Evolutionary conservation across 2,329 filamentous ascomycete genomes (phyloP), one percentile per base, ranked within the genome.

Genomic region (Colletotrichum tanaceti): DNA sequence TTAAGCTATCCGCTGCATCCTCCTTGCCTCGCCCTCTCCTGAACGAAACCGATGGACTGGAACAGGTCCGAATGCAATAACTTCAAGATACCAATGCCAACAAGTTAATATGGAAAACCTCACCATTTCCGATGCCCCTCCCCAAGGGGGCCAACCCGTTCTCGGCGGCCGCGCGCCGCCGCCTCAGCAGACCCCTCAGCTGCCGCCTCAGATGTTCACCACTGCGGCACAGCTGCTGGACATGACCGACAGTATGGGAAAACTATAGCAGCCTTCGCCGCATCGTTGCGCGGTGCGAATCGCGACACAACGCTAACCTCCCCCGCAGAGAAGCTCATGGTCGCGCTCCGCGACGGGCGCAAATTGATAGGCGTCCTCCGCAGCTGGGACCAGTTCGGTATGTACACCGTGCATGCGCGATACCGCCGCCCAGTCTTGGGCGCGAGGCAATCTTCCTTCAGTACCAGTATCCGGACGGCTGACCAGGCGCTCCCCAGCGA

Each of bases 381-480:
- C 76, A 97, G 93, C 74, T 99, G 96, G 93, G 96, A 99, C 81
- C 96, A 99, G 80, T 98, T 97, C 77, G 95, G 94, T 97, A 90
- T 75, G 85, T 79, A 47, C 44, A 35, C 32, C 32, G 10, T 57
- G 63, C 60, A 52, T n/a, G n/a, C 35, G 7, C 22, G 58, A 55
- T 60, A 38, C 35, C 58, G 70, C 49, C 53, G n/a, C 52, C 13
- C 38, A 44, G 74, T 60, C 32, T 47, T 61, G 53, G 68, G 50
- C 32, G 39, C 14, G 28, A 6, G 20, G n/a, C 32, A 22, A 20
- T 39, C 20, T 39, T 54, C 24, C 59, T 24, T 10, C 24, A 32
- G 16, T 24, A 13, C 32, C 9, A 35, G 32, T 35, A 35, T 35
- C 32, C 32, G 32, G 9, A 22, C 39, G 20, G 44, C 54, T 59